Percentiles rank a stretch among this genome's conserved stretches.
Conservation (phyloP, 306 rosid genomes). For the Lupinus albus region DNA sequence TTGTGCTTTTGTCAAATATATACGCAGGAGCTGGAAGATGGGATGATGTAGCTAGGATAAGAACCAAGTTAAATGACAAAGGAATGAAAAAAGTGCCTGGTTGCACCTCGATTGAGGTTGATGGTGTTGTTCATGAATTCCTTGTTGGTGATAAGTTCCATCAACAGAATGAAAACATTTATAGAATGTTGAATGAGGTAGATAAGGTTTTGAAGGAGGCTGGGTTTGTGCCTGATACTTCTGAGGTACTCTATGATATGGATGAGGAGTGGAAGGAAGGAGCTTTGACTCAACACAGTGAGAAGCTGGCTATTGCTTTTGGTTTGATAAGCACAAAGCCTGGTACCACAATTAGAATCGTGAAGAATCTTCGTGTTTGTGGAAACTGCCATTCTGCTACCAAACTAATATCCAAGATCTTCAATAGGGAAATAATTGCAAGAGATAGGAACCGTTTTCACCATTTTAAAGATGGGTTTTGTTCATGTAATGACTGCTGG, state of each 20-base stretch:
- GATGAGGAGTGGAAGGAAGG: slow-evolving; percentile 91
- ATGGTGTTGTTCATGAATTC: slow-evolving; percentile 80
- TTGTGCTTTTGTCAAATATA: slow-evolving; percentile 77
- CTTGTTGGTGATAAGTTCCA: slow-evolving; percentile 81
- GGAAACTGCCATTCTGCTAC: slow-evolving; percentile 83
- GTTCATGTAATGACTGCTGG: slow-evolving; percentile 79
- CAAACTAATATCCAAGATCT: slow-evolving; percentile 75
- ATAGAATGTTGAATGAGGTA: slow-evolving; percentile 63
- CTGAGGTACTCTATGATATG: slow-evolving; percentile 80
- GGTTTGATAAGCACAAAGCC: slow-evolving; percentile 84
- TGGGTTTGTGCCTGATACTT: slow-evolving; percentile 73
- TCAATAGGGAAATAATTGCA: slow-evolving; percentile 78
- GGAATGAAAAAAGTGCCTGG: slow-evolving; percentile 93
- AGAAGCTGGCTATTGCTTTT: slow-evolving; percentile 81
- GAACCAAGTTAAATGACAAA: slow-evolving; percentile 68
- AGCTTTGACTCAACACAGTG: slow-evolving; percentile 80
- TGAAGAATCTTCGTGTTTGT: slow-evolving; percentile 89
- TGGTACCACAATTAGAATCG: slow-evolving; percentile 69
- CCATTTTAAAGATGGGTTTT: slow-evolving; percentile 78
- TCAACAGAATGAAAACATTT: slow-evolving; percentile 54
- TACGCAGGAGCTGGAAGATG: slow-evolving; percentile 80
- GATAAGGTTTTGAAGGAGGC: slow-evolving; percentile 60
- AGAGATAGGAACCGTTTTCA: slow-evolving; percentile 84
- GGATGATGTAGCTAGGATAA: slow-evolving; percentile 81
- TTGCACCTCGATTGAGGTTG: slow-evolving; percentile 77